Base-by-base conservation (phyloP, 2,329 filamentous ascomycete species). In the Penicillium sp. region DNA sequence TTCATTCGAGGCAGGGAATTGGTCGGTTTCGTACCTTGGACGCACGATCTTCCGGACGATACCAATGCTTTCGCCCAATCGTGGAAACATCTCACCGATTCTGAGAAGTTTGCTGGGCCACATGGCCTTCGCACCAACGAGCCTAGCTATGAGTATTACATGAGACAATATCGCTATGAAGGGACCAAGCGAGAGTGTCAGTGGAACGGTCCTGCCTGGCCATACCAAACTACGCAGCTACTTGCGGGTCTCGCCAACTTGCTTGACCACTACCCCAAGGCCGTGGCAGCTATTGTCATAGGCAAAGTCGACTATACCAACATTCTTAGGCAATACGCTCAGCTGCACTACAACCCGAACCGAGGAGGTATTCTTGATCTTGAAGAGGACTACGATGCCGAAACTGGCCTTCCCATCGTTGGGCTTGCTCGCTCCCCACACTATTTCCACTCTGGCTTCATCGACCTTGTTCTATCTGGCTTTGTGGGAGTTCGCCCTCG, bases 141-240 rank as follows among this genome's bases (percentile, higher is more conserved):
- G 46, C 75, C 76, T 1, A 74, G 69, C 36, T 78, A 76, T 52
- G 58, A 78, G 55, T 77, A 77, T 55, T 79, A 76, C 63, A 78
- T 79, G 76, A 49, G 24, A 1, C 59, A 62, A 37, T 64, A 62
- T 34, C 58, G 61, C 19, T 78, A 78, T 51, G 68, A 74, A 37
- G 68, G 67, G 9, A 63, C 59, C 1, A 57, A 69, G 2, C 55
- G 48, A 3, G 76, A 78, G 47, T 79, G 76, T 48, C 76, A 78
- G 44, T 78, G 76, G 76, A 78, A 78, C 36, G 76, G 76, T 1
- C 75, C 76, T 0, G 67, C 73, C 0, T 79, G 76, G 76, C 75
- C 76, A 0, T 79, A 73, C 52, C 76, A 78, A 54, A 75, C 69
- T 0, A 78, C 75, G 0, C 75, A 78, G 40, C 69, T 70, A 1